phyloP scores from a whole-genome alignment of 345 rosid genomes.

The Psidium guajava region DNA sequence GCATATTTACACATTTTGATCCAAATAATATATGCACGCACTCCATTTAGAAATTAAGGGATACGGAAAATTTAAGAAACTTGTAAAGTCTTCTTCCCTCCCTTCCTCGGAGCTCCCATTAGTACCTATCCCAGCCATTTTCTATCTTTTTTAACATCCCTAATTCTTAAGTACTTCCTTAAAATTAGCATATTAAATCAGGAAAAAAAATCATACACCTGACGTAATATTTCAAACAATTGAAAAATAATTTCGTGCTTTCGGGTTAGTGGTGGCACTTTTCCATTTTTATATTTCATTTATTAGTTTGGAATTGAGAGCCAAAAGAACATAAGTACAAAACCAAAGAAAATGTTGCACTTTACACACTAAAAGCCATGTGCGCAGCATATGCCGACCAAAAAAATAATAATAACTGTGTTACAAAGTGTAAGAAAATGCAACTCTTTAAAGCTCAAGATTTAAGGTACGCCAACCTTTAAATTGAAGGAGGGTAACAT shows the following conservation, averaged over 20 bases:
- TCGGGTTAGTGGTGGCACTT: background rate
- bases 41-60: background rate
- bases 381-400: background rate
- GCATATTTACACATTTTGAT: background rate
- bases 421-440: background rate
- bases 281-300: background rate
- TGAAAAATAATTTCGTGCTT: background rate
- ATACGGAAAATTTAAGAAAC: background rate
- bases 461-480: background rate
- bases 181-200: background rate
- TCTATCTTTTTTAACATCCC: background rate
- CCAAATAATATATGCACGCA: background rate
- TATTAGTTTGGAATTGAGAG: background rate
- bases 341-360: background rate
- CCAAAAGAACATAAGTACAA: background rate
- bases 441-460: background rate
- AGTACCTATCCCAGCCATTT: background rate
- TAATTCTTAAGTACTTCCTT: background rate
- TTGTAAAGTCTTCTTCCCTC: background rate
- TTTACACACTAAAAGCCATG: background rate
- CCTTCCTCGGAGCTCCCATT: background rate
- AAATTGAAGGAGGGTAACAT: background rate
- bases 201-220: background rate
- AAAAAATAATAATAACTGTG: background rate
- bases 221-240: background rate